phyloP scores from a whole-genome alignment of 2,329 filamentous ascomycete genomes.

The Ramichloridium luteum region DNA sequence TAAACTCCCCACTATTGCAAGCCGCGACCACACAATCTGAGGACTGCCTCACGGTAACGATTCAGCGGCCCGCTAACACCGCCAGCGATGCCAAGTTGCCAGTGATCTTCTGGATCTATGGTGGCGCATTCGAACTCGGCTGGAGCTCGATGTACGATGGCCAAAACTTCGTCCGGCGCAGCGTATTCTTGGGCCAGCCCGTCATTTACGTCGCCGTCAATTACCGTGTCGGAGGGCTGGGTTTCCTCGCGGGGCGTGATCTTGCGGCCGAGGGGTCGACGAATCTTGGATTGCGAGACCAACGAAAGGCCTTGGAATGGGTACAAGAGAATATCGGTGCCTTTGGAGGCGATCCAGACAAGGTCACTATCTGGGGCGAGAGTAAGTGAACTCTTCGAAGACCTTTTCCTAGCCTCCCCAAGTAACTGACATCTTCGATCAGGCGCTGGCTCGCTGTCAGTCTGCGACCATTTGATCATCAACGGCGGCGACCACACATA shows the following conservation, averaged over 20 bases:
- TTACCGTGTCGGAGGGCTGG: slow-evolving; percentile 23
- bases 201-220: slow-evolving; percentile 48
- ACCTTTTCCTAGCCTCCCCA: too few relatives aligned
- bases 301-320: slow-evolving; percentile 25
- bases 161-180: slow-evolving; percentile 28
- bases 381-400: too few relatives aligned
- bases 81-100: slow-evolving; percentile 29
- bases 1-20: too few relatives aligned
- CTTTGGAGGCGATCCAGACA: slow-evolving; percentile 15
- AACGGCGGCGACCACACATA: slow-evolving; percentile 51
- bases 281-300: slow-evolving; percentile 21
- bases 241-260: slow-evolving; percentile 19
- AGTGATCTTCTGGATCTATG: slow-evolving; percentile 35
- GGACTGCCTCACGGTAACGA: slow-evolving; percentile 25
- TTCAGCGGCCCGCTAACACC: slow-evolving; percentile 30
- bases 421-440: too few relatives aligned
- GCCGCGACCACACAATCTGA: too few relatives aligned
- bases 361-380: slow-evolving; percentile 16
- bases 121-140: slow-evolving; percentile 29
- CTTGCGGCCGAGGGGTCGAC: slow-evolving; percentile 21
- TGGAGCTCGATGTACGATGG: slow-evolving; percentile 27
- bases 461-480: slow-evolving; percentile 61
- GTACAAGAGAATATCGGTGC: slow-evolving; percentile 13
- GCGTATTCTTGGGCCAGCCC: slow-evolving; percentile 42
- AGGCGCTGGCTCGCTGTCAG: slow-evolving; percentile 49